These are phyloP conservation scores for Hordeum pubiflorum DNA, from an alignment of 202 grass and related monocot species.

Conservation along the genomic window DNA sequence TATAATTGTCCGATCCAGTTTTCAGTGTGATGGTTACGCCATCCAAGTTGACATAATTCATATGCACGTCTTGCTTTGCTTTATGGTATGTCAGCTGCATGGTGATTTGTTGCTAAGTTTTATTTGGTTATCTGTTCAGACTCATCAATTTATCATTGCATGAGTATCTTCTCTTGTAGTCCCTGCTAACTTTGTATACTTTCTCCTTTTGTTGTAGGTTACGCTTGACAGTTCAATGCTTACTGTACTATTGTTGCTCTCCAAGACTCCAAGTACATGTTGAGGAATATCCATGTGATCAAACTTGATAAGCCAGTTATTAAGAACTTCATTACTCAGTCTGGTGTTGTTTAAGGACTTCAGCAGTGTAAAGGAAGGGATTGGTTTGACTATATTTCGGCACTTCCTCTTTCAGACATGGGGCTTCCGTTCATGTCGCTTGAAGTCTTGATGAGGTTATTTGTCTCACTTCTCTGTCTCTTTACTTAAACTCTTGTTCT, in stretches of 20 bases:
- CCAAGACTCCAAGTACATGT: constrained; percentile 53
- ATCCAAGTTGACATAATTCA: no score
- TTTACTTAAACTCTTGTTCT: not conserved
- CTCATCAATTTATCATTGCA: no score
- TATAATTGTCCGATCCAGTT: no score
- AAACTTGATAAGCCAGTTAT: constrained; percentile 55
- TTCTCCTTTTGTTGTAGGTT: constrained; percentile 42
- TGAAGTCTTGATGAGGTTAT: constrained; percentile 53
- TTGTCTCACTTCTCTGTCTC: constrained; percentile 9
- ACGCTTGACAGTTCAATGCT: constrained; percentile 67
- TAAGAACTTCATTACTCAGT: constrained; percentile 87
- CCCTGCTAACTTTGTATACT: not conserved
- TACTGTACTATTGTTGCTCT: constrained; percentile 74
- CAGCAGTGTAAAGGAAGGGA: constrained; percentile 79
- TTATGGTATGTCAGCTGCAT: no score
- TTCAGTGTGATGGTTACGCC: no score
- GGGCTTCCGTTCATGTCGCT: constrained; percentile 84
- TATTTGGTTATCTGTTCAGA: no score
- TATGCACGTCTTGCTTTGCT: no score
- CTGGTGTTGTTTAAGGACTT: constrained; percentile 63
- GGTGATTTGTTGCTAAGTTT: no score
- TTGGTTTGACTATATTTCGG: constrained; percentile 89
- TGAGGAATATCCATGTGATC: constrained; percentile 82
- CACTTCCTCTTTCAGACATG: constrained; percentile 61
- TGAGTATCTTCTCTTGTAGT: not conserved